Base-by-base conservation (phyloP, 1,139 yeast species). In the Lodderomyces oxycetoniae region DNA sequence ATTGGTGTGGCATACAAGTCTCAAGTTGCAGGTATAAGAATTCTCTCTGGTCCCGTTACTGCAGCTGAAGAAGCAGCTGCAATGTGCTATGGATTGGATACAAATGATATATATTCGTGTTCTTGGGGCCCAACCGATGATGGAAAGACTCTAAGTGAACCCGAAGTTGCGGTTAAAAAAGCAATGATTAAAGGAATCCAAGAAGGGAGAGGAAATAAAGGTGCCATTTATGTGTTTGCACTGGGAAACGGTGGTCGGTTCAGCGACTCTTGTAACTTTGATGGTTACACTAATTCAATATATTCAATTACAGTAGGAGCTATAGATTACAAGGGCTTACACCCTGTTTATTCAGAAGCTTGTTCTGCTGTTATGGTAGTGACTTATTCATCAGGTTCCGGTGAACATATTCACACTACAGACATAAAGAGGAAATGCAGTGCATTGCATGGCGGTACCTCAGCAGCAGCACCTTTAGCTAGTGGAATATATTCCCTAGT, bases 61-160 rank as follows among this genome's bases (percentile, higher is more conserved):
- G 68, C 86, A 4, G 94, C 82, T 36, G 95, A 88, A 42, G 98
- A 93, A 57, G 97, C 98, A 0, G 76, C 84, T 2, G 85, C 97
- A 1, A 63, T 93, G 67, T 70, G 84, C 28, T 84, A 82, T 57
- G 93, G 80, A 0, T 65, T 83, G 48, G 89, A 86, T 41, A 69
- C 72, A 8, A 91, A 91, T 54, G 95, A 89, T 56, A 91, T 93
- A 26, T 93, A 87, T 57, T 86, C 96, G 3, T 93, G 99, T 57
- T 87, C 96, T 4, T 93, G 99, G 99, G 99, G 99, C 2, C 99
- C 99, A 1, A 75, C 89, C 1, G 99, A 93, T 56, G 85, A 89
- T 55, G 99, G 98, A 0, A 68, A 58, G 41, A 77, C 95, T 0
- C 75, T 91, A 68, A 87, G 86, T 31, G 94, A 77, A 4, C 98